Conservation (phyloP, 305 asterid species). For the Plantago coronopus region DNA sequence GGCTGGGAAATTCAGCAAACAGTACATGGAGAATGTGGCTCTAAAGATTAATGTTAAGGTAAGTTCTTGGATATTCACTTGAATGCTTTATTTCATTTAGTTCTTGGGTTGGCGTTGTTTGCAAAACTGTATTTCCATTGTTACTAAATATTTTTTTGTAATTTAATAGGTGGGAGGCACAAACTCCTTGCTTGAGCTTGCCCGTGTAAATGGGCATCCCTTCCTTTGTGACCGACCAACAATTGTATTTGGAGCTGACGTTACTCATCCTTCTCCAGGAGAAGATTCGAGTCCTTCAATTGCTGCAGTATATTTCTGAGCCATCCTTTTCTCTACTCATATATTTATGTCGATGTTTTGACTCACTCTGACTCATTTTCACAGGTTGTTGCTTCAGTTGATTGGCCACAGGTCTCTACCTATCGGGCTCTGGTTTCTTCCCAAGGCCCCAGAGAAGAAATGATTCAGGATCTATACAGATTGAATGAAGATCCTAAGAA, state of each 20-base stretch:
- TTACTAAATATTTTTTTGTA: no score
- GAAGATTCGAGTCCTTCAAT: constrained; percentile 81
- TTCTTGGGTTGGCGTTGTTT: no score
- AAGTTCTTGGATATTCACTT: background rate
- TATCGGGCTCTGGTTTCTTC: constrained; percentile 77
- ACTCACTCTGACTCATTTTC: constrained; percentile 1
- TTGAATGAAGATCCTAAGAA: constrained; percentile 29
- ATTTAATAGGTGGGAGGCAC: constrained; percentile 69
- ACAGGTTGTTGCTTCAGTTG: constrained; percentile 94
- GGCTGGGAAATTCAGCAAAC: constrained; percentile 25
- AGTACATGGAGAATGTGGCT: constrained; percentile 69
- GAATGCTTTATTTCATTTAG: no score
- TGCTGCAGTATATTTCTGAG: constrained; percentile 51
- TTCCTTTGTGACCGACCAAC: constrained; percentile 53
- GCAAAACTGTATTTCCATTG: no score
- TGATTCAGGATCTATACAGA: constrained; percentile 56
- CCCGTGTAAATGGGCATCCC: constrained; percentile 27
- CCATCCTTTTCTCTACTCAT: background rate
- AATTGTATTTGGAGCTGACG: constrained; percentile 87
- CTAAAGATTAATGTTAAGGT: constrained; percentile 89
- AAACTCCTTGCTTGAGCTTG: constrained; percentile 49
- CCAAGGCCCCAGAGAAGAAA: constrained; percentile 61
- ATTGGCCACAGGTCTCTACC: constrained; percentile 82
- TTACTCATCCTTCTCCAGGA: constrained; percentile 84
- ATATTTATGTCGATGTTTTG: background rate